Base-by-base conservation (phyloP, 1,284 basidiomycete species). In the Ustilago loliicola region DNA sequence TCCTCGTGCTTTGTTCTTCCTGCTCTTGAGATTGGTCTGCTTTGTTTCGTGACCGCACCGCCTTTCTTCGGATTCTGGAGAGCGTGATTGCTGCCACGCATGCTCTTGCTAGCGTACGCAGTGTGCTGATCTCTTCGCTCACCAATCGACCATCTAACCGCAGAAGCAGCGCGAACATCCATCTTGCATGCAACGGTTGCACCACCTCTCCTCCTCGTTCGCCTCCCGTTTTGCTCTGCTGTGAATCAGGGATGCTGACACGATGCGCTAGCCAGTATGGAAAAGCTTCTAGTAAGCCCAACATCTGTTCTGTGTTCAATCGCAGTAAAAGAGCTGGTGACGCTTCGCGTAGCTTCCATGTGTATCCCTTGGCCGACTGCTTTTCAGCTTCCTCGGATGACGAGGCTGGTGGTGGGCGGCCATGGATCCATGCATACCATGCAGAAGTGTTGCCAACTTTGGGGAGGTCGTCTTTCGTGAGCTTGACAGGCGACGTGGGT, bases 111-210 rank as follows among this genome's bases (percentile, higher is more conserved):
- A 98, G 89, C 60, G 90, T 91, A 19, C 95, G 91, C 59, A 97
- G 86, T 1, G 90, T 88, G 76, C 90, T 92, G 86, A 93, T 92
- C 80, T 96, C 92, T 69, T 94, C 93, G 17, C 92, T 91, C 40
- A 91, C 90, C 34, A 96, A 87, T 36, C 91, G 89, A 15, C 91
- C 89, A 63, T 95, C 93, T 23, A 95, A 88, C 51, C 91, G 89
- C 19, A 92, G 88, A 17, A 98, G 89, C 50, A 96, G 89, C 3
- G 90, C 89, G 86, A 96, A 94, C 52, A 95, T 91, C 95, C 95
- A 97, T 36, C 90, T 90, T 2, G 91, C 90, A 82, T 96, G 93
- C 25, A 89, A 88, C 59, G 91, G 88, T 4, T 90, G 90, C 30
- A 92, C 88, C 21, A 88, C 87, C 57, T 88, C 88, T 23, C 53